phyloP scores from a whole-genome alignment of 768 basidiomycete species.

The Galerina sulciceps region DNA sequence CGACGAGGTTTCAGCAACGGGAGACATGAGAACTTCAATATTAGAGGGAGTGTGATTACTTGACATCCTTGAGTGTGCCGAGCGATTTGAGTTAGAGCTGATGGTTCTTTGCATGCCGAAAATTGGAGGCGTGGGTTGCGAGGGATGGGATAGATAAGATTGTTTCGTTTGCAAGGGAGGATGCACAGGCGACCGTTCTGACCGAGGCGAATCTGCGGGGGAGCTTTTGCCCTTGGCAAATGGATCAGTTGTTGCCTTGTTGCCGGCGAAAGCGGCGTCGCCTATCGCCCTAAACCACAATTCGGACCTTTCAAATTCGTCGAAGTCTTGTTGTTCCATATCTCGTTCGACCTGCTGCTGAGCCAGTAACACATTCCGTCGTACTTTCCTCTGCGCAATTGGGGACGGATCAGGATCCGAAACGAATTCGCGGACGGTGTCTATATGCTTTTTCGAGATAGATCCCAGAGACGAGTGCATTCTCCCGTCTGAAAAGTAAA shows the following conservation, averaged over 20 bases:
- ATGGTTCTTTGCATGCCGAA: conserved; percentile 43
- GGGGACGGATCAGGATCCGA: conserved; percentile 49
- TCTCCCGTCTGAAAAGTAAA: conserved; percentile 75
- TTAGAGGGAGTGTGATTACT: conserved; percentile 46
- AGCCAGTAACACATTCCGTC: conserved; percentile 79
- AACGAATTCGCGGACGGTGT: conserved; percentile 71
- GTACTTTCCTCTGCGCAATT: conserved; percentile 57
- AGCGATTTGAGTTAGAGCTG: conserved; percentile 44
- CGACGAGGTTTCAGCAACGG: conserved; percentile 50
- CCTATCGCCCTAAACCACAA: conserved; percentile 90
- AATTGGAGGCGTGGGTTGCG: conserved; percentile 32
- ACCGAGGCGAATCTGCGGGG: conserved; percentile 8
- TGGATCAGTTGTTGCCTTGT: conserved; percentile 24
- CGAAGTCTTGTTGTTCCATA: conserved; percentile 88
- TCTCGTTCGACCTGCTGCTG: conserved; percentile 85
- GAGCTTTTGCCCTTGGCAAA: conserved; percentile 20
- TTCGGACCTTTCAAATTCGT: conserved; percentile 85
- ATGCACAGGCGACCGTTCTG: conserved; percentile 15
- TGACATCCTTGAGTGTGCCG: conserved; percentile 31
- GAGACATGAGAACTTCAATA: conserved; percentile 85
- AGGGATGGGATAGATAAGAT: conserved; percentile 19
- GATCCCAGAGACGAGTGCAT: conserved; percentile 62
- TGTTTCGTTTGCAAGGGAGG: conserved; percentile 17
- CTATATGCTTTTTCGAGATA: conserved; percentile 73
- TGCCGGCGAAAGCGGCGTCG: conserved; percentile 55